These are phyloP conservation scores for Silene uniflora DNA, from an alignment of 148 eudicot genomes.

Conservation along the genomic window DNA sequence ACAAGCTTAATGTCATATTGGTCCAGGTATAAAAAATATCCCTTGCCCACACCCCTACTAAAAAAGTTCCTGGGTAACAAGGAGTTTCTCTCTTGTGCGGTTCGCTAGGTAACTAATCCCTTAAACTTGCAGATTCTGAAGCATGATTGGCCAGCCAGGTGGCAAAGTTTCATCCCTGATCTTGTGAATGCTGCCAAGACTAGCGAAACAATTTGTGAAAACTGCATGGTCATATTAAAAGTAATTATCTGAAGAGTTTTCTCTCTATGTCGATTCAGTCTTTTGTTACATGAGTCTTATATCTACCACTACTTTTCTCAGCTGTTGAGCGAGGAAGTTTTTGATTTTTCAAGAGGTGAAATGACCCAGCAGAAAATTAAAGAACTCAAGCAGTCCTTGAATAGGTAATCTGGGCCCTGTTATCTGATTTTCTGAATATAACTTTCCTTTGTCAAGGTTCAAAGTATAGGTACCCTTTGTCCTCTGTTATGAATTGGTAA, in stretches of 20 bases:
- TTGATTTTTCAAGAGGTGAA: conserved; percentile 99
- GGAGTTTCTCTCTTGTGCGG: not conserved
- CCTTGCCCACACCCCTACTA: not conserved
- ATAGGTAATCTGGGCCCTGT: conserved; percentile 51
- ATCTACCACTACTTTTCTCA: conserved; percentile 24
- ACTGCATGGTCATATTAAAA: conserved; percentile 96
- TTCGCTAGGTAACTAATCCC: not conserved
- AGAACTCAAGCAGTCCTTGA: conserved; percentile 90
- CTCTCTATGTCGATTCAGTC: not conserved
- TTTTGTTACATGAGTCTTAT: conserved; percentile 17
- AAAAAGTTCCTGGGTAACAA: not conserved
- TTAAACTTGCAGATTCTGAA: conserved; percentile 65
- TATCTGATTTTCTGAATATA: not conserved
- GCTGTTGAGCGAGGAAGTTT: conserved; percentile 97
- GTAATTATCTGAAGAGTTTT: conserved; percentile 29
- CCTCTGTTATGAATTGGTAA: not conserved
- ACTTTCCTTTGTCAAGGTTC: not conserved
- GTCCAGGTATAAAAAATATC: conserved; percentile 60
- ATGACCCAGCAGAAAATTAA: conserved; percentile 98
- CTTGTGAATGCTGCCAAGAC: conserved; percentile 92
- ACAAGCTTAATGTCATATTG: conserved; percentile 81
- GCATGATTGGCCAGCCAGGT: conserved; percentile 96
- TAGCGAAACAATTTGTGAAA: conserved; percentile 95
- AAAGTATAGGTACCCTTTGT: not conserved
- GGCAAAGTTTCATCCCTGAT: conserved; percentile 96